phyloP scores from a whole-genome alignment of 805 yeast species.

The Kazachstania taianensis region DNA sequence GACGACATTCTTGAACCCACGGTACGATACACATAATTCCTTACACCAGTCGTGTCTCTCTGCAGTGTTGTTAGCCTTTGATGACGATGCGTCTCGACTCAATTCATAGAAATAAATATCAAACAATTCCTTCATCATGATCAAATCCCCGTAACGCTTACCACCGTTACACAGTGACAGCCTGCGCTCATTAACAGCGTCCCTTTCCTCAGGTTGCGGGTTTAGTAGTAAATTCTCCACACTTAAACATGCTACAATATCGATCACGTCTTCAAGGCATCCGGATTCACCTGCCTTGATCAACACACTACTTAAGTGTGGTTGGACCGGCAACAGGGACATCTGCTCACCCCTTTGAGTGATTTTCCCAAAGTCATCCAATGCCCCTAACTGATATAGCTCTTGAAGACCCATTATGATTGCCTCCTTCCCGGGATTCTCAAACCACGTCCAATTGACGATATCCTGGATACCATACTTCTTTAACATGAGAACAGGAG shows the following conservation, averaged over 20 bases:
- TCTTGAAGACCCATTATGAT: conserved; percentile 68
- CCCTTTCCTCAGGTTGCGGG: conserved; percentile 71
- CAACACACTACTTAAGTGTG: conserved; percentile 80
- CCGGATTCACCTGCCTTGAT: conserved; percentile 51
- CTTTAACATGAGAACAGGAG: conserved; percentile 77
- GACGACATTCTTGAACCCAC: conserved; percentile 70
- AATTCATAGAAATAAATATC: conserved; percentile 36
- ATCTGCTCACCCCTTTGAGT: conserved; percentile 75
- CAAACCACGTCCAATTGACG: conserved; percentile 85
- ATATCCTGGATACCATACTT: conserved; percentile 76
- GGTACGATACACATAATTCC: conserved; percentile 60
- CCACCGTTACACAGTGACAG: conserved; percentile 62
- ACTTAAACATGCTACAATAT: conserved; percentile 84
- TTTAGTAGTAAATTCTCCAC: conserved; percentile 80
- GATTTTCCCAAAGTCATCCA: conserved; percentile 64
- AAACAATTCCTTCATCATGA: conserved; percentile 70
- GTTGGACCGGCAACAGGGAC: conserved; percentile 87
- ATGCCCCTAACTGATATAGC: conserved; percentile 67
- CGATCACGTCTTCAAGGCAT: conserved; percentile 61
- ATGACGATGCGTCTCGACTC: conserved; percentile 15
- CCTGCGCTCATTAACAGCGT: conserved; percentile 72
- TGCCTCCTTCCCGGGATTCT: conserved; percentile 75
- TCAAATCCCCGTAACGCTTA: conserved; percentile 67
- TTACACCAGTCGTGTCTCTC: conserved; percentile 79
- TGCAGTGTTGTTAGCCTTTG: too few species aligned